Evolutionary conservation across 1,284 basidiomycete genomes (phyloP).

Genomic region (Mycena citricolor): DNA sequence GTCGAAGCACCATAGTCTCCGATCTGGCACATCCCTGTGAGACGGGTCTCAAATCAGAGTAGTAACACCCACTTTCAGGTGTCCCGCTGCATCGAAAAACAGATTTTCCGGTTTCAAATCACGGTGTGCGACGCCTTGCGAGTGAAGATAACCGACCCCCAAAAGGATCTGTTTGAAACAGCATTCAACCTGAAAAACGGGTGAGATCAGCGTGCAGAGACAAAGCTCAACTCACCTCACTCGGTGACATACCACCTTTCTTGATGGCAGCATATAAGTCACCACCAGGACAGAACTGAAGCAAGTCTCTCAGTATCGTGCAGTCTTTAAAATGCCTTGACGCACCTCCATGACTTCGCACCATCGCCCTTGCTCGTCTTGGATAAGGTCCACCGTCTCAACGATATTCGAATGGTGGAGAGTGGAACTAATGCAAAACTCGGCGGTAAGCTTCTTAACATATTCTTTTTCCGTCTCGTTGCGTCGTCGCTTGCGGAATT

Average conservation of each 20-base stretch:
- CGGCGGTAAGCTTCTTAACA: conserved; percentile 98
- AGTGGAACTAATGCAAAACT: conserved; percentile 95
- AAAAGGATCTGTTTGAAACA: conserved; percentile 96
- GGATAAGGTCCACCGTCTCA: conserved; percentile 97
- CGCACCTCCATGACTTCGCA: conserved; percentile 99
- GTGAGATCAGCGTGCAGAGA: not conserved
- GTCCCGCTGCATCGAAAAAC: conserved; percentile 89
- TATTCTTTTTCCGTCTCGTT: conserved; percentile 99
- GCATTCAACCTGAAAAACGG: conserved; percentile 72
- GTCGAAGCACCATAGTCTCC: conserved; percentile 99
- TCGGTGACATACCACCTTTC: conserved; percentile 76
- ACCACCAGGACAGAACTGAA: conserved; percentile 23
- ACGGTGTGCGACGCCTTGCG: conserved; percentile 95
- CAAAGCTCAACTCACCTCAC: conserved; percentile 48
- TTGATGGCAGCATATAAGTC: conserved; percentile 26
- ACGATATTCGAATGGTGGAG: conserved; percentile 96
- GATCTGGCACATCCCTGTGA: conserved; percentile 53
- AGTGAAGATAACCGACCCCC: conserved; percentile 89
- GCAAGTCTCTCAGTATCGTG: conserved; percentile 1
- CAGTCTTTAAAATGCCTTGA: conserved; percentile 31
- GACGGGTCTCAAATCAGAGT: conserved; percentile 2
- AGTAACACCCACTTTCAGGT: conserved; percentile 75
- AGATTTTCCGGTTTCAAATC: conserved; percentile 99
- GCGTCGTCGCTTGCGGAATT: conserved; percentile 97
- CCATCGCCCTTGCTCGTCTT: conserved; percentile 96